Percentiles rank a stretch among this genome's conserved stretches.
Conservation (phyloP, 2,329 filamentous ascomycete species). For the Tolypocladium amazonense region DNA sequence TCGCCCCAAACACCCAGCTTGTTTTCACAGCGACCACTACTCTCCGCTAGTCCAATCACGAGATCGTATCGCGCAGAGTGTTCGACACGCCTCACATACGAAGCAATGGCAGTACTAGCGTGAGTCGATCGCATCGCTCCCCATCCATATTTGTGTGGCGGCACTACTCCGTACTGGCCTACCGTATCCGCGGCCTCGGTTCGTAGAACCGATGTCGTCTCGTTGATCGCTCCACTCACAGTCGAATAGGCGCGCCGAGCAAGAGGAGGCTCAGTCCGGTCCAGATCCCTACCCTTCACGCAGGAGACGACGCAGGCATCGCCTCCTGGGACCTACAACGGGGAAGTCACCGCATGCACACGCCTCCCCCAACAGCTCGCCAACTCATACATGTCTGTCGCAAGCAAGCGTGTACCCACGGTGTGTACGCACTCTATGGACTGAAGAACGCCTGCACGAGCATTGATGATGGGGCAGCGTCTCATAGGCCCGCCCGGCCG, state of each 20-base stretch:
- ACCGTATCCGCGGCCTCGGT: background rate
- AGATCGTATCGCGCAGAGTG: background rate
- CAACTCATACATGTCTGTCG: slow-evolving; percentile 16
- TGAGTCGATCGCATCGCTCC: background rate
- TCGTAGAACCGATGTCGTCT: background rate
- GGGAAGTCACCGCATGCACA: slow-evolving; percentile 5
- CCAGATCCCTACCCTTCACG: background rate
- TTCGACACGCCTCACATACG: background rate
- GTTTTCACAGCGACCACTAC: background rate
- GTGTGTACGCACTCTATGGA: background rate
- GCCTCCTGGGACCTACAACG: background rate
- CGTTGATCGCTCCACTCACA: background rate
- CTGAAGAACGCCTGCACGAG: slow-evolving; percentile 2
- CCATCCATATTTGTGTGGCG: background rate
- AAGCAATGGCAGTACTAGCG: background rate
- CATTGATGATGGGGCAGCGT: slow-evolving; percentile 32
- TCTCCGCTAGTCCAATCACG: background rate
- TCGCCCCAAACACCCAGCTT: background rate
- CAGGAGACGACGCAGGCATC: background rate
- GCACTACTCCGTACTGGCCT: too few relatives aligned
- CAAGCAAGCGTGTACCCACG: background rate
- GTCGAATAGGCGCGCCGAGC: background rate
- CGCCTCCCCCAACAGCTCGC: slow-evolving; percentile 19
- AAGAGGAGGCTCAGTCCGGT: background rate
- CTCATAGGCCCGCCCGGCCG: slow-evolving; percentile 21